Evolutionary conservation across 2,329 filamentous ascomycete genomes (phyloP), one percentile per base, ranked within the genome.

Genomic region (Aspergillus sp.): DNA sequence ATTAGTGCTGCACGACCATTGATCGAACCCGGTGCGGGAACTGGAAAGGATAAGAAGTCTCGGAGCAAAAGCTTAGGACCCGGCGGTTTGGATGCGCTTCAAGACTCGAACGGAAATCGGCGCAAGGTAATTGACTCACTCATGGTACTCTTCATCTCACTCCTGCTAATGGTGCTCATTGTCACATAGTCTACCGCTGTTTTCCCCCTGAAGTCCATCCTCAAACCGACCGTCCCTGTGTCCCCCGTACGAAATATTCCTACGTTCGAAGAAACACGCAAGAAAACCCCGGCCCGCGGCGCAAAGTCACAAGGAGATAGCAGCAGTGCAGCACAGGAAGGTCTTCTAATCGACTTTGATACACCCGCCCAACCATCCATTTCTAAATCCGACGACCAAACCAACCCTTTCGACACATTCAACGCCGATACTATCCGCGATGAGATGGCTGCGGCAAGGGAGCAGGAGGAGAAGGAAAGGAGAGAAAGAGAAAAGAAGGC

Each of bases 41-140:
- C 69, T 9, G 73, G 68, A 34, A 74, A 74, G 55, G 78, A 79
- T 45, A 84, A 83, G 80, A 94, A 93, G 79, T 91, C 90, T 61
- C 89, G 95, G 67, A 97, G 94, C 79, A 98, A 97, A 82, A 98
- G 94, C 79, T 89, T 99, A 68, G 95, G 95, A 2, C 94, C 95
- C 17, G 95, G 94, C 54, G 93, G 93, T 28, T 79, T 97, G 50
- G 93, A 96, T 81, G 89, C 90, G 60, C 83, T 96, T 59, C 93
- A 90, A 76, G 85, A 89, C 72, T 86, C 85, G 49, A 86, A 83
- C 72, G 91, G 91, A 38, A 96, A 96, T 75, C 84, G 91, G 70
- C 87, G 91, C 76, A 91, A 92, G 81, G 92, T 95, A 85, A 72
- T 82, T 69, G 61, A 34, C 49, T 61, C 45, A n/a, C 38, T 54